Evolutionary conservation across 495 filamentous ascomycete species (phyloP), one percentile per base, ranked within the genome.

Genomic region (Alectoria sarmentosa): DNA sequence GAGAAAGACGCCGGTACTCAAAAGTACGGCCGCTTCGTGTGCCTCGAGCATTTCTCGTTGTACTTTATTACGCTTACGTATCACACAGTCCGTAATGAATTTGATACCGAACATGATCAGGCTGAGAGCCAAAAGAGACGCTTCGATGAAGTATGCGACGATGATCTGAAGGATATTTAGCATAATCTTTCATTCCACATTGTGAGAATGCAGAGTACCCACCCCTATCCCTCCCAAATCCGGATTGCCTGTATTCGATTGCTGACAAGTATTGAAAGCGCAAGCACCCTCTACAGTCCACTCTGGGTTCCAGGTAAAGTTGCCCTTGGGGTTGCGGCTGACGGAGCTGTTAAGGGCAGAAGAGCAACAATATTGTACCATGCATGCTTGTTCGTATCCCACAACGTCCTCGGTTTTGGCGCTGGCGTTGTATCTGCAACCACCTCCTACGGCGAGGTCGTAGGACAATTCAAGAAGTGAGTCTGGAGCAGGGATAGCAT

Each of bases 171-270:
- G 8, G 10, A 0, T 8, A 41, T 21, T 48, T 34, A 34, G 21
- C 34, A 34, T 48, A 8, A 37, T 32, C 19, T 36, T 37, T 32
- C 15, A 23, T 32, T 30, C 21, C 30, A 14, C 28, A 48, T 61
- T 61, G 36, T 44, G 58, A 30, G 5, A 21, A 32, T 26, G 2
- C 8, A 8, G 19, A 41, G 38, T 19, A 48, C 39, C 15, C 46
- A 46, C 26, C 46, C 59, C 59, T 14, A 48, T 61, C 21, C 59
- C 39, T n/a, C 59, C 59, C 13, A 61, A n/a, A 48, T 61, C 38
- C 19, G 59, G 59, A 61, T 61, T 61, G 10, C 39, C 41, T 61
- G 28, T 23, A 28, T 61, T 44, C 23, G 59, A 38, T 61, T 61
- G 59, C 38, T 61, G 17, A 41, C 59, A 61, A 14, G 59, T 61